A percentile compares a stretch with the other conserved stretches of the same genome.
These are phyloP conservation scores for Sporothrix protearum DNA, from an alignment of 2,329 filamentous ascomycete genomes.

Conservation along the genomic window DNA sequence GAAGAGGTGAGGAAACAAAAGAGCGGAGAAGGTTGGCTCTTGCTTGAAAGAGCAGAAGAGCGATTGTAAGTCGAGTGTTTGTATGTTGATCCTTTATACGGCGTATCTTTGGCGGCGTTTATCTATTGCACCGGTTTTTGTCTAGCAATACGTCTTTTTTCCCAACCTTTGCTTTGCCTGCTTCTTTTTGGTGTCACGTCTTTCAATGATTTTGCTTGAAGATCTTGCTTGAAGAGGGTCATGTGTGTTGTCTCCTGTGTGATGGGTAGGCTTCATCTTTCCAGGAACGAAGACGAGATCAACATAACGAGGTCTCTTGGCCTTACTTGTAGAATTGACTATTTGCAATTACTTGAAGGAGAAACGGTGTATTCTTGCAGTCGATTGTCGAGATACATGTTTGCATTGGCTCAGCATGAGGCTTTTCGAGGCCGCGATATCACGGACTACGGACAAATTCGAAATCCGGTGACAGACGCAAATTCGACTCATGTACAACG, in stretches of 20 bases:
- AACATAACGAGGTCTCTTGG: neutral
- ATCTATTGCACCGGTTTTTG: neutral
- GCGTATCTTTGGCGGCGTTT: constrained; percentile 13
- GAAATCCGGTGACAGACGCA: neutral
- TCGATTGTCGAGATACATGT: neutral
- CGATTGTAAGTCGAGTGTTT: constrained; percentile 3
- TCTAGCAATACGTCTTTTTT: neutral
- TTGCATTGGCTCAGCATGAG: neutral
- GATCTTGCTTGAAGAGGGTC: neutral
- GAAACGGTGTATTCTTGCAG: too few species aligned
- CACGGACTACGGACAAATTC: neutral
- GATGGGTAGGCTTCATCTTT: neutral
- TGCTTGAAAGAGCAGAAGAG: neutral
- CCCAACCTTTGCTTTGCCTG: neutral
- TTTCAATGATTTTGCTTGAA: neutral
- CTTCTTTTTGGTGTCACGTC: neutral
- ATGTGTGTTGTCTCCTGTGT: neutral
- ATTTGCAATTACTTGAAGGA: neutral
- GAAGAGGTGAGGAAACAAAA: neutral
- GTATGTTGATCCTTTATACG: neutral
- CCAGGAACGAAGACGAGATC: neutral
- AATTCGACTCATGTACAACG: too few species aligned
- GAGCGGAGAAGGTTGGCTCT: neutral
- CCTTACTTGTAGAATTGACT: neutral
- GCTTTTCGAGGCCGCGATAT: neutral